phyloP scores from a whole-genome alignment of 352 stramenopile species.

The Nothophytophthora sp. region DNA sequence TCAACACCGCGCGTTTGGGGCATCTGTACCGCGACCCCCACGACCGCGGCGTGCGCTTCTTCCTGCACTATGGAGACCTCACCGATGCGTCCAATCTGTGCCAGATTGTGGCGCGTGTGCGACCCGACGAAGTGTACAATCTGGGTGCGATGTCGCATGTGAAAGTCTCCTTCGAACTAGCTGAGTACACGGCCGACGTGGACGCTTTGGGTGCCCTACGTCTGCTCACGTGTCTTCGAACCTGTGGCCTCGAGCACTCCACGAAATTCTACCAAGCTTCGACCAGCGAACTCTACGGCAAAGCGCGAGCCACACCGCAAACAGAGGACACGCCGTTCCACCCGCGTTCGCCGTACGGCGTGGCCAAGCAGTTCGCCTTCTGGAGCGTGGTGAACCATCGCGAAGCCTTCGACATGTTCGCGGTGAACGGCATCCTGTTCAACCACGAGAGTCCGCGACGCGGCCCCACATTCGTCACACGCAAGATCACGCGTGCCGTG shows the following conservation, averaged over 20 bases:
- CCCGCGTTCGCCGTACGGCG: conserved; percentile 97
- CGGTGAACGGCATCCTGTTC: conserved; percentile 99
- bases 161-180: conserved; percentile 99
- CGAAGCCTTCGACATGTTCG: conserved; percentile 95
- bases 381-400: conserved; percentile 99
- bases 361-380: conserved; percentile 99
- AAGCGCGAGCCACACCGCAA: conserved; percentile 97
- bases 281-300: conserved; percentile 98
- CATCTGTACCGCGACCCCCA: conserved; percentile 97
- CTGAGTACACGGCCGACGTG: conserved; percentile 99
- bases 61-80: conserved; percentile 99
- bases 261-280: conserved; percentile 97
- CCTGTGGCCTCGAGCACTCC: conserved; percentile 78
- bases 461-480: conserved; percentile 98
- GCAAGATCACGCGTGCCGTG: conserved; percentile 98
- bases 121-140: conserved; percentile 99
- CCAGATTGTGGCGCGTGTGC: conserved; percentile 94
- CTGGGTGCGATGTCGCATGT: conserved; percentile 99
- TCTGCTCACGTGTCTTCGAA: conserved; percentile 97
- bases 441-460: conserved; percentile 99
- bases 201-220: conserved; percentile 96
- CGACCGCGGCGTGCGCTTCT: conserved; percentile 92
- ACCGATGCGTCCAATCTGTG: conserved; percentile 98
- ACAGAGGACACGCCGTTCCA: conserved; percentile 98
- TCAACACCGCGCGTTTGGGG: conserved; percentile 99